phyloP scores from a whole-genome alignment of 495 filamentous ascomycete species.

The Trichoderma gamsii region DNA sequence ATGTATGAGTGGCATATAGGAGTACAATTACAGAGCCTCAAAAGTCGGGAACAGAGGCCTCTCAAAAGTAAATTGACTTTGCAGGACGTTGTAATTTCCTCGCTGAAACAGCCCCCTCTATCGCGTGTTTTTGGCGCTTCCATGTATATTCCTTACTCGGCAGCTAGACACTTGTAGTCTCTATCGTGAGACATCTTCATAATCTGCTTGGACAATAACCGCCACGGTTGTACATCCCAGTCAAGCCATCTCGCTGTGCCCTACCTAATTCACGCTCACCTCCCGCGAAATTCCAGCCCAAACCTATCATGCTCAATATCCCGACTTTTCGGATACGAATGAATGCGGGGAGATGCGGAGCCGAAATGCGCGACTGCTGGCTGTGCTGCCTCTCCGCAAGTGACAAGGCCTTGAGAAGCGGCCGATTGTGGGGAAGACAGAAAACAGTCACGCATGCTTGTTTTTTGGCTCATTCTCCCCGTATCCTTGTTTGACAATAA shows the following conservation, averaged over 20 bases:
- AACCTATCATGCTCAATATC: background rate
- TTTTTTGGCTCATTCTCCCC: background rate
- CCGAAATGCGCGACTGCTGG: background rate
- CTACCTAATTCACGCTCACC: background rate
- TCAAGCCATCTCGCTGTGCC: background rate
- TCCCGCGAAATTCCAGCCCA: background rate
- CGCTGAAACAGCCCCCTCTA: background rate
- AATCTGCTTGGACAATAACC: no score
- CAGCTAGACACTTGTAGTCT: no score
- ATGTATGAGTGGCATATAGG: background rate
- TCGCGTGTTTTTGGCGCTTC: background rate
- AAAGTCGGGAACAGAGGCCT: background rate
- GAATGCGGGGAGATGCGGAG: conserved; percentile 14
- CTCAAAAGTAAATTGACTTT: background rate
- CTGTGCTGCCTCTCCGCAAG: conserved; percentile 1
- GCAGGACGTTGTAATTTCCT: no score
- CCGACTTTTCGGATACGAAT: background rate
- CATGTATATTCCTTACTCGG: background rate
- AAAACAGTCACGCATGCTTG: background rate
- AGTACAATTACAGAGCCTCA: background rate
- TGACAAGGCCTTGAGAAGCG: background rate
- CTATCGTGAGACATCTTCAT: no score
- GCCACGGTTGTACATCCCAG: background rate
- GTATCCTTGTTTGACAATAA: no score
- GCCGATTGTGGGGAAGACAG: conserved; percentile 1